phyloP scores from a whole-genome alignment of 768 basidiomycete genomes.

The Boletus insuetus region DNA sequence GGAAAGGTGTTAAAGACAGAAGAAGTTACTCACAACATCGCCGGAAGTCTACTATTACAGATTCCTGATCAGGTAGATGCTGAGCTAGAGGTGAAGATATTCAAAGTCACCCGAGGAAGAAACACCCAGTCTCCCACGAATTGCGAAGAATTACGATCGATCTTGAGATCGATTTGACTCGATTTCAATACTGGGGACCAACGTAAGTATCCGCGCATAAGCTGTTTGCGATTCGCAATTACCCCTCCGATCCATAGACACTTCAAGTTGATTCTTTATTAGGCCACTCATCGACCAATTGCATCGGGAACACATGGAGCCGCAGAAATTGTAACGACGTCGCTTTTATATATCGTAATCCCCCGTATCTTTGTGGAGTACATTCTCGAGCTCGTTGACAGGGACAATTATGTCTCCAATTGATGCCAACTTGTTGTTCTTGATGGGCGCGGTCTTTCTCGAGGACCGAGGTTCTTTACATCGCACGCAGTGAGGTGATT shows the following conservation, averaged over 20 bases:
- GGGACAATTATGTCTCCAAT: neutral
- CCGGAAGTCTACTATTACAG: constrained; percentile 23
- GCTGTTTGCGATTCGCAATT: constrained; percentile 9
- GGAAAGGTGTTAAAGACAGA: constrained; percentile 26
- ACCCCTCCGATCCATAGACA: constrained; percentile 5
- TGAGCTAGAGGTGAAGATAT: constrained; percentile 43
- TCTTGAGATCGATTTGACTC: constrained; percentile 15
- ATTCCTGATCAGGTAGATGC: constrained; percentile 32
- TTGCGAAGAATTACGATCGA: constrained; percentile 7
- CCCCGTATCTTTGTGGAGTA: neutral
- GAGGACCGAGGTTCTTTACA: neutral
- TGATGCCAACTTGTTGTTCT: neutral
- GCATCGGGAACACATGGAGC: neutral
- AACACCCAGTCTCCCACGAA: constrained; percentile 1
- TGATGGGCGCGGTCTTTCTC: neutral
- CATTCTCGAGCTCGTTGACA: constrained; percentile 1
- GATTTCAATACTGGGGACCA: neutral
- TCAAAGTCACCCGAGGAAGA: constrained; percentile 35
- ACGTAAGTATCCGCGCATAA: neutral
- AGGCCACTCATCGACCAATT: neutral
- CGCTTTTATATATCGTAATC: neutral
- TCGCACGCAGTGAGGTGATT: neutral
- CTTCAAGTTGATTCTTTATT: constrained; percentile 2
- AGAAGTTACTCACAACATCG: constrained; percentile 22
- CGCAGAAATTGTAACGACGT: neutral